These are phyloP conservation scores for Geotrichum europaeum DNA, from an alignment of 1,139 yeast genomes.

Conservation along the genomic window DNA sequence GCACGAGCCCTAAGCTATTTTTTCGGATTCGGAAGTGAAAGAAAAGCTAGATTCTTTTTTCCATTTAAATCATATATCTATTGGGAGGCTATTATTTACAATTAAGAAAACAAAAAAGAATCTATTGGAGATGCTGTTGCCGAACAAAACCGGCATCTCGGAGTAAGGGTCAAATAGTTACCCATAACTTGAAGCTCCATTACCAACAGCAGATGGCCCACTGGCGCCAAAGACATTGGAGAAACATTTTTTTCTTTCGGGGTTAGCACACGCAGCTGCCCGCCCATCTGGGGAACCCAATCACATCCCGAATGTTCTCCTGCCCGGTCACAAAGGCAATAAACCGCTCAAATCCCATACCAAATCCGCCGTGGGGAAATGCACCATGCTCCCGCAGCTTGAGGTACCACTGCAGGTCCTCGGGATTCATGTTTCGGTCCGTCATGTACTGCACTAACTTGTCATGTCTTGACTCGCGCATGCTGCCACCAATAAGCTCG, in stretches of 20 bases:
- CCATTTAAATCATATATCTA: not conserved
- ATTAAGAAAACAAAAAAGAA: too few relatives aligned
- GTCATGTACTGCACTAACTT: constrained; percentile 47
- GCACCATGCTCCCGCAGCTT: constrained; percentile 69
- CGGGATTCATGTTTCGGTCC: constrained; percentile 36
- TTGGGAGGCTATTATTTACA: too few relatives aligned
- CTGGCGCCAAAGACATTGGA: too few relatives aligned
- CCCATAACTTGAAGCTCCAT: too few relatives aligned
- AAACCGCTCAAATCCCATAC: constrained; percentile 87
- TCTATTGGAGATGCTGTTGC: too few relatives aligned
- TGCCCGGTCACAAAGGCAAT: constrained; percentile 63
- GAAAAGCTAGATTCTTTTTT: not conserved
- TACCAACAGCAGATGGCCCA: too few relatives aligned
- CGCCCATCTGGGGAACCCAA: constrained; percentile 70
- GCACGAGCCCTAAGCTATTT: not conserved
- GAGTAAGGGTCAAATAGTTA: too few relatives aligned
- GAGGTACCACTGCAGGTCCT: constrained; percentile 74
- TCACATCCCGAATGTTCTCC: constrained; percentile 78
- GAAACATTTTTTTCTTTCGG: too few relatives aligned
- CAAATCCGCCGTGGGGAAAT: constrained; percentile 95
- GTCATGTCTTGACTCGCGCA: constrained; percentile 68
- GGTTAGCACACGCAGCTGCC: constrained; percentile 43
- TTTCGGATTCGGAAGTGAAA: not conserved
- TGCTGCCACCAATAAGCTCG: constrained; percentile 93
- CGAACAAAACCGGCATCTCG: too few relatives aligned